Evolutionary conservation across 371 early-diverging fungal species (phyloP).

Genomic region (Mucor irregularis): DNA sequence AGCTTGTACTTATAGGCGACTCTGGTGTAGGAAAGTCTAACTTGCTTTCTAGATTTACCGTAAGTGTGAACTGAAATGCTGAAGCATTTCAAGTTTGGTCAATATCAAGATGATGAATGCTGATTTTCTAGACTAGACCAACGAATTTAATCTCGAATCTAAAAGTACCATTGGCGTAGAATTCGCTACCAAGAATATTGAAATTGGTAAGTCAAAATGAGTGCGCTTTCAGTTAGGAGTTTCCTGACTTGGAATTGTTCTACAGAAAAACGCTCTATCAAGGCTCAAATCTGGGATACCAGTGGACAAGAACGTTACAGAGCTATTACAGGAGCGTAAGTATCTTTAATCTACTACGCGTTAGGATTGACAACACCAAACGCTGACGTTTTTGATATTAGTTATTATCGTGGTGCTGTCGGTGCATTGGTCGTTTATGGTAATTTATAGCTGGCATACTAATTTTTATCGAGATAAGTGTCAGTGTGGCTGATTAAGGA

Average conservation of each 20-base stretch:
- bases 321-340: conserved; percentile 72
- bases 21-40: conserved; percentile 54
- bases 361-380: no score
- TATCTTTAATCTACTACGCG: no score
- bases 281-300: conserved; percentile 94
- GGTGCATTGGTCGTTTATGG: conserved; percentile 50
- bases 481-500: not conserved
- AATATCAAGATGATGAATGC: not conserved
- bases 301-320: conserved; percentile 83
- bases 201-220: conserved; percentile 73
- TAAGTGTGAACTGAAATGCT: not conserved
- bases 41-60: conserved; percentile 46
- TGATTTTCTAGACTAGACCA: conserved; percentile 45
- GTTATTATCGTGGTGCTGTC: conserved; percentile 50
- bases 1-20: conserved; percentile 51
- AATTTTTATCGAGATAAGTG: no score
- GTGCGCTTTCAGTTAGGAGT: not conserved
- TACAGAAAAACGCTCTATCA: conserved; percentile 49
- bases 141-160: conserved; percentile 96
- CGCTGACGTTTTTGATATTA: no score
- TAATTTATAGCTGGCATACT: conserved; percentile 16
- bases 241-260: not conserved
- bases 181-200: conserved; percentile 54
- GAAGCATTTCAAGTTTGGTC: not conserved
- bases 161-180: conserved; percentile 96